Evolutionary conservation across 2,329 filamentous ascomycete species (phyloP).

Genomic region (Fusarium sp.): DNA sequence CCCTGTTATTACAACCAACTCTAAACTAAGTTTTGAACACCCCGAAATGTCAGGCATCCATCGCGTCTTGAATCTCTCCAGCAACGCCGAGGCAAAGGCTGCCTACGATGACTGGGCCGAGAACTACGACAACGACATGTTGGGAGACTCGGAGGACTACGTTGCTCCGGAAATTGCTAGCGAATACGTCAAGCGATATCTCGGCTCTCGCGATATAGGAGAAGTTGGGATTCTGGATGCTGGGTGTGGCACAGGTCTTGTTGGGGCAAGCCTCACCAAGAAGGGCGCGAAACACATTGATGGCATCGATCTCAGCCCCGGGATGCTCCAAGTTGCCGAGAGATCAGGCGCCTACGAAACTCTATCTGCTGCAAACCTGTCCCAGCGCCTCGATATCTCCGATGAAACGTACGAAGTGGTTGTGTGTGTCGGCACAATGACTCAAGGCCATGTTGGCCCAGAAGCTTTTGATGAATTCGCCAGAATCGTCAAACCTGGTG

Average conservation of each 20-base stretch:
- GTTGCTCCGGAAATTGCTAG: conserved; percentile 51
- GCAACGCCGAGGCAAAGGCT: background rate
- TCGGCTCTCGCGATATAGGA: conserved; percentile 12
- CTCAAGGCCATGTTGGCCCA: conserved; percentile 61
- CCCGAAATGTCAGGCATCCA: conserved; percentile 17
- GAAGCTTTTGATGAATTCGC: conserved; percentile 57
- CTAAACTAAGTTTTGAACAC: background rate
- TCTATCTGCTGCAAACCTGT: conserved; percentile 55
- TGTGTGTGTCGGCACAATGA: conserved; percentile 63
- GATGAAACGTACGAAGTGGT: conserved; percentile 57
- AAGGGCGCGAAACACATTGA: conserved; percentile 54
- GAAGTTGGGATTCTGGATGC: conserved; percentile 55
- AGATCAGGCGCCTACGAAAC: conserved; percentile 55
- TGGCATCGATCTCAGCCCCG: conserved; percentile 59
- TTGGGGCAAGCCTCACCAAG: conserved; percentile 55
- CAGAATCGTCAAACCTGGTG: conserved; percentile 54
- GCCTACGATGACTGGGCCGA: conserved; percentile 44
- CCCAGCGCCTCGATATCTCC: conserved; percentile 48
- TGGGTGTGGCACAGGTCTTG: conserved; percentile 63
- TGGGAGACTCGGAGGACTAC: conserved; percentile 47
- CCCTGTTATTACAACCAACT: background rate
- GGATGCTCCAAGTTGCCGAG: conserved; percentile 60
- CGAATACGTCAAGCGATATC: conserved; percentile 34
- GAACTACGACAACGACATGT: conserved; percentile 41
- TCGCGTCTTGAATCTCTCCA: conserved; percentile 13